Conservation (phyloP, 768 basidiomycete genomes). For the Lactifluus rugatus region DNA sequence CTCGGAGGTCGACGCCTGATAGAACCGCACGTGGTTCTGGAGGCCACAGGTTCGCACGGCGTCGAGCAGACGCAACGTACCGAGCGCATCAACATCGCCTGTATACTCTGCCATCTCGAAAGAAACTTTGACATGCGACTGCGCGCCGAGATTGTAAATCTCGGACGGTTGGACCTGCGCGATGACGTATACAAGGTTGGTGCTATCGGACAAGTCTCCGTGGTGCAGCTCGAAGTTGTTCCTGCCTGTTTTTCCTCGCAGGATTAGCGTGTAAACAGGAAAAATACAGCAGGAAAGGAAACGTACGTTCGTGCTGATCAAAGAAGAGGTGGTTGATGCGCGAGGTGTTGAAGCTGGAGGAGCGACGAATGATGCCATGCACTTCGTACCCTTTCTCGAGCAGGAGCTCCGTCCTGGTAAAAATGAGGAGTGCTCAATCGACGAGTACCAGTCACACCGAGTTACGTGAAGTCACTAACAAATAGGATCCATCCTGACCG, state of each 20-base stretch:
- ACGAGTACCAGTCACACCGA: constrained; percentile 13
- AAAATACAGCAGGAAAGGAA: not conserved
- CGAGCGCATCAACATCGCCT: constrained; percentile 91
- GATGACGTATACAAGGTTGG: constrained; percentile 94
- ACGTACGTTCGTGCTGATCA: constrained; percentile 84
- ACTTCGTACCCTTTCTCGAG: constrained; percentile 85
- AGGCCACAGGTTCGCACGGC: constrained; percentile 94
- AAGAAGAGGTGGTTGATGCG: constrained; percentile 88
- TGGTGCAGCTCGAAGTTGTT: constrained; percentile 80
- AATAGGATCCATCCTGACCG: constrained; percentile 92
- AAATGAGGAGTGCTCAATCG: not conserved
- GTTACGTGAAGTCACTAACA: constrained; percentile 40
- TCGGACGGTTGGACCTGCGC: constrained; percentile 91
- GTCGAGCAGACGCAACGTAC: constrained; percentile 91
- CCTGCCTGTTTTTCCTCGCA: constrained; percentile 36
- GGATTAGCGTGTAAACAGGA: not conserved
- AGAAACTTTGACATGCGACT: constrained; percentile 97
- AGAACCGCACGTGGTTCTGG: constrained; percentile 88
- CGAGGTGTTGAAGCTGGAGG: constrained; percentile 96
- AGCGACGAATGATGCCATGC: constrained; percentile 92
- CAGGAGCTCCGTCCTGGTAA: constrained; percentile 66
- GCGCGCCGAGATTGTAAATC: constrained; percentile 96
- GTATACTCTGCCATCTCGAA: constrained; percentile 99
- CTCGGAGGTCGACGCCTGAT: constrained; percentile 96
- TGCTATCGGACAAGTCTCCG: constrained; percentile 90